Evolutionary conservation across 768 basidiomycete species (phyloP), one percentile per base, ranked within the genome.

Genomic region (Leccinum incarnatum): DNA sequence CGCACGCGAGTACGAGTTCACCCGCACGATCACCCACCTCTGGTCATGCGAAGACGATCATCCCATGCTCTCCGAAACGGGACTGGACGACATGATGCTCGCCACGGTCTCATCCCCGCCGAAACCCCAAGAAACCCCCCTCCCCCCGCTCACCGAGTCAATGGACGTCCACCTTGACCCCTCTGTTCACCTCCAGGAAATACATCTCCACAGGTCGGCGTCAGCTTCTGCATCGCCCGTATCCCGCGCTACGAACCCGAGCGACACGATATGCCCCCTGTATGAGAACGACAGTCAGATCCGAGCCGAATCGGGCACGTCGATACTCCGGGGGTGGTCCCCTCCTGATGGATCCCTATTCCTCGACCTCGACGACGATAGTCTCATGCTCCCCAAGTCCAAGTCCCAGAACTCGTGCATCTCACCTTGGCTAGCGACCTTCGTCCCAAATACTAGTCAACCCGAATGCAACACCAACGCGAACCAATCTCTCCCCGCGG

Each of bases 1-100:
- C 15, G 70, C 70, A 1, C 64, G 48, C 47, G 69, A 69, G 36
- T 72, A 66, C 57, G 70, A 72, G 54, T 70, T 68, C 58, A 56
- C 68, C 25, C 61, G 40, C 55, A 59, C 63, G 23, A 65, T 69
- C 59, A 54, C 62, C 17, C 62, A 67, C 40, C 27, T 67, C 53
- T 62, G 65, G 61, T 61, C 65, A 40, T 56, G 52, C 53, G 62
- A 69, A 29, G 59, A 57, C 27, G 67, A 64, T 21, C 15, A 46
- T 17, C n/a, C 10, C 37, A 10, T 40, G 45, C 56, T 21, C 11
- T 7, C 48, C 19, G 67, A 67, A 23, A 56, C 55, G 2, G 37
- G 12, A 54, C 46, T 69, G 60, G 63, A 69, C 8, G 61, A 69
- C 19, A 55, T 71, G 48, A 19, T 45, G 11, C 51, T 67, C 9